These are phyloP conservation scores for Leucocoprinus birnbaumii DNA, from an alignment of 768 basidiomycete genomes.

Conservation along the genomic window DNA sequence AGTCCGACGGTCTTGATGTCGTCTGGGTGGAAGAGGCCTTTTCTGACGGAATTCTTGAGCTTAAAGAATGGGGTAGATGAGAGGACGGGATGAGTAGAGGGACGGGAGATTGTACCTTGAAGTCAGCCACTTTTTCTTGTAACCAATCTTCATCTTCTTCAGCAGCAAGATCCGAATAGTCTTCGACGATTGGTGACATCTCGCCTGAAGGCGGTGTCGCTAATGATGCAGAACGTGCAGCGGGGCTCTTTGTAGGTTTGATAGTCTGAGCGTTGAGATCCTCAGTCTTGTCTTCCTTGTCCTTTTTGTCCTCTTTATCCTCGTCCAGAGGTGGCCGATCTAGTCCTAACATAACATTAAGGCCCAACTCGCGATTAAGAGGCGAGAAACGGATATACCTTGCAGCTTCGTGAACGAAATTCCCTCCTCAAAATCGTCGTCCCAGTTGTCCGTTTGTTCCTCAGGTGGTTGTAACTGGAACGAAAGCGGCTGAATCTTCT, in stretches of 20 bases:
- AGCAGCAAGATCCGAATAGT: conserved; percentile 86
- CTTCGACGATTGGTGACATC: conserved; percentile 75
- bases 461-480: conserved; percentile 72
- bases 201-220: conserved; percentile 60
- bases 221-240: conserved; percentile 46
- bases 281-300: conserved; percentile 48
- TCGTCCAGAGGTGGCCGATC: conserved; percentile 60
- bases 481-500: conserved; percentile 60
- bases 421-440: conserved; percentile 95
- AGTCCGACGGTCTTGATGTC: conserved; percentile 80
- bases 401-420: conserved; percentile 86
- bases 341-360: conserved; percentile 39
- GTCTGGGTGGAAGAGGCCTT: conserved; percentile 84
- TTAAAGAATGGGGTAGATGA: conserved; percentile 14
- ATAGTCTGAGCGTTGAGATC: conserved; percentile 77
- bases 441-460: conserved; percentile 95
- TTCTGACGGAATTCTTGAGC: conserved; percentile 72
- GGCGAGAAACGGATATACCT: conserved; percentile 31
- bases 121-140: conserved; percentile 78
- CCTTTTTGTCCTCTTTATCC: conserved; percentile 46
- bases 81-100: not conserved
- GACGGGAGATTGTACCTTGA: conserved; percentile 54
- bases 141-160: conserved; percentile 71
- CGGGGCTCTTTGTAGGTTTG: conserved; percentile 67
- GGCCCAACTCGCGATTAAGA: not conserved